These are phyloP conservation scores for Zasmidium citrigriseum DNA, from an alignment of 2,329 filamentous ascomycete genomes.

Conservation along the genomic window DNA sequence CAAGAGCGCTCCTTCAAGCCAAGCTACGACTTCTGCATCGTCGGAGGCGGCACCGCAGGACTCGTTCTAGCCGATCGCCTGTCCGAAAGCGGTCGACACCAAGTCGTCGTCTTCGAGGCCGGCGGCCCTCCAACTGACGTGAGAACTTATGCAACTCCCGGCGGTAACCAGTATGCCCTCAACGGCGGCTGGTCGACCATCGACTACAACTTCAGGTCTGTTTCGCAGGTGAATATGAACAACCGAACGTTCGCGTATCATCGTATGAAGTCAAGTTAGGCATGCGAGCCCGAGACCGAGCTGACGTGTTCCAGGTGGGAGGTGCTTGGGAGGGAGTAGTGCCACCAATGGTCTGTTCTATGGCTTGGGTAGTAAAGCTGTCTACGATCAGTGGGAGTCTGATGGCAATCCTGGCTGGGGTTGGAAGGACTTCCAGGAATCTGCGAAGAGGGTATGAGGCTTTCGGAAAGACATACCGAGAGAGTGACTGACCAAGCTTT, in stretches of 20 bases:
- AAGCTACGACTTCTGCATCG: constrained; percentile 20
- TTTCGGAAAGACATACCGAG: too few relatives aligned
- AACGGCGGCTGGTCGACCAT: constrained; percentile 15
- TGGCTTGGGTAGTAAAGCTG: constrained; percentile 11
- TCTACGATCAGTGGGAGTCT: constrained; percentile 17
- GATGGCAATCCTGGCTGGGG: constrained; percentile 21
- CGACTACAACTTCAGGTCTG: constrained; percentile 22
- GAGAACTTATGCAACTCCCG: constrained; percentile 12
- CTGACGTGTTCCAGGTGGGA: constrained; percentile 7
- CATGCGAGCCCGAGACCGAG: background rate
- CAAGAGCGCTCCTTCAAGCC: constrained; percentile 5
- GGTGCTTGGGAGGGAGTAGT: constrained; percentile 19
- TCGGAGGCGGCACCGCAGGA: constrained; percentile 25
- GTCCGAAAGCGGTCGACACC: constrained; percentile 17
- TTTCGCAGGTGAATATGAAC: constrained; percentile 16
- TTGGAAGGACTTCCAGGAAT: constrained; percentile 9
- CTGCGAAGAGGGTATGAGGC: constrained; percentile 14
- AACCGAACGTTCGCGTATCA: constrained; percentile 20
- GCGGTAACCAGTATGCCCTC: constrained; percentile 19
- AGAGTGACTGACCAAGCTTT: too few relatives aligned
- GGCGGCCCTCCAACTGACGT: constrained; percentile 17
- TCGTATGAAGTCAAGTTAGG: background rate
- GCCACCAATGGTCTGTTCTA: constrained; percentile 20
- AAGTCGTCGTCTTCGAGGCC: constrained; percentile 21
- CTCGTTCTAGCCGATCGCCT: constrained; percentile 23